Conservation (phyloP, 2,329 filamentous ascomycete genomes). For the Elsinoe necatrix region DNA sequence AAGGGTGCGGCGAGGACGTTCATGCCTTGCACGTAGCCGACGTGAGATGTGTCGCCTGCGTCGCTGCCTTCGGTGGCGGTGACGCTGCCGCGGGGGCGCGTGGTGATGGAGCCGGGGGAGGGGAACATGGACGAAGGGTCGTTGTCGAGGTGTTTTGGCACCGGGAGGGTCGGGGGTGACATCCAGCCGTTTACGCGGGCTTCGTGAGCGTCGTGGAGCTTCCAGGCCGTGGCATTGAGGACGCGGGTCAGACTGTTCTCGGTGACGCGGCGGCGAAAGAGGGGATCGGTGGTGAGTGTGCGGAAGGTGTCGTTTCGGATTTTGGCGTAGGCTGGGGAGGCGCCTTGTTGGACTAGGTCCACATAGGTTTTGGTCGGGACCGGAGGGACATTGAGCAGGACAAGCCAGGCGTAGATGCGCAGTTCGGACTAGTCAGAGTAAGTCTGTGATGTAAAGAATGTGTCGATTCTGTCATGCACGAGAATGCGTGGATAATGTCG, state of each 20-base stretch:
- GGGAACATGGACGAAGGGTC: conserved; percentile 39
- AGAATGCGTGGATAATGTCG: neutral
- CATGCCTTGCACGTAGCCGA: conserved; percentile 97
- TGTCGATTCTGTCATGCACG: neutral
- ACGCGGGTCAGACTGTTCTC: conserved; percentile 91
- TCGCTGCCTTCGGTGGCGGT: conserved; percentile 56
- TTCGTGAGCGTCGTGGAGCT: conserved; percentile 68
- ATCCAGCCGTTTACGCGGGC: conserved; percentile 46
- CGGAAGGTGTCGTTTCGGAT: conserved; percentile 98
- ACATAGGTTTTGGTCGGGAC: conserved; percentile 84
- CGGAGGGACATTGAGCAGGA: conserved; percentile 79
- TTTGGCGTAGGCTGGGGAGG: conserved; percentile 90
- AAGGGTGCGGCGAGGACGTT: conserved; percentile 96
- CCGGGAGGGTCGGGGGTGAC: conserved; percentile 41
- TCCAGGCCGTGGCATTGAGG: conserved; percentile 92
- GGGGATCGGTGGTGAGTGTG: conserved; percentile 90
- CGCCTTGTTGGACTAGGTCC: conserved; percentile 79
- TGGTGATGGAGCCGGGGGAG: conserved; percentile 28
- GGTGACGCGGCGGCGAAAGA: conserved; percentile 89
- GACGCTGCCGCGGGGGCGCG: conserved; percentile 32
- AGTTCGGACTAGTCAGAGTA: conserved; percentile 62
- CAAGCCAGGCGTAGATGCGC: conserved; percentile 93
- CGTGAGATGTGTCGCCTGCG: conserved; percentile 52
- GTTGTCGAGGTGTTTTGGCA: conserved; percentile 42
- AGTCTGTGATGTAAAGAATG: neutral